Base-by-base conservation (phyloP, 2,329 filamentous ascomycete genomes). In the Ceratocystis smalleyi region DNA sequence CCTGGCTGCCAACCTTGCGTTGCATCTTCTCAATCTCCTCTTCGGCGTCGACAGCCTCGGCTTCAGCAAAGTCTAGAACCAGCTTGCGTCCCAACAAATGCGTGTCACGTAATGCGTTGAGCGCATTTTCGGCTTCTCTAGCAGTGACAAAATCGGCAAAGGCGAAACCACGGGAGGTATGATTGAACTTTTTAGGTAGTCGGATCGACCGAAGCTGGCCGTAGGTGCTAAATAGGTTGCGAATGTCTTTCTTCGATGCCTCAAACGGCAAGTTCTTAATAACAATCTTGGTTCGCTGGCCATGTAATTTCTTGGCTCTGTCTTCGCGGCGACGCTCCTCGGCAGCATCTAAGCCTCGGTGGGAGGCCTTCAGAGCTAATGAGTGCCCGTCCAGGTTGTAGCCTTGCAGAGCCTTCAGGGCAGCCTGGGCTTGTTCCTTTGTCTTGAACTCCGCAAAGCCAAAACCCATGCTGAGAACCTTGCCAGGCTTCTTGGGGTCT, bases 191-290 rank as follows among this genome's bases (percentile, higher is more conserved):
- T 78, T 95, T 91, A 63, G 94, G 94, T 71, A 99, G 83, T 68
- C 94, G 88, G 67, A 99, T 89, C 63, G 91, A 92, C 71, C 90
- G 87, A 68, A 99, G 83, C 73, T 96, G 87, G 57, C 94, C 95
- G 75, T 96, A 97, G 43, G 89, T 85, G 67, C 88, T 85, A 73
- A 97, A 91, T 51, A 97, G 80, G 63, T 87, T 80, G 68, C 89
- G 84, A 66, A 99, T 81, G 73, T 99, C 94, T 74, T 95, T 94
- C 78, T 96, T 96, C 63, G 85, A 87, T 60, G 89, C 87, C 77
- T 97, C 90, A 77, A 99, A 99, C 22, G 94, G 92, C 75, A 99
- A 77, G 78, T 99, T 99, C 80, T 97, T 99, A 78, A 99, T 87
- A 75, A 97, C 86, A 72, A 99, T 87, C 81, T 97, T 97, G 59